Percentiles rank a stretch among this genome's conserved stretches.
These are phyloP conservation scores for Hirsutella thompsonii DNA, from an alignment of 2,329 filamentous ascomycete genomes.

Conservation along the genomic window DNA sequence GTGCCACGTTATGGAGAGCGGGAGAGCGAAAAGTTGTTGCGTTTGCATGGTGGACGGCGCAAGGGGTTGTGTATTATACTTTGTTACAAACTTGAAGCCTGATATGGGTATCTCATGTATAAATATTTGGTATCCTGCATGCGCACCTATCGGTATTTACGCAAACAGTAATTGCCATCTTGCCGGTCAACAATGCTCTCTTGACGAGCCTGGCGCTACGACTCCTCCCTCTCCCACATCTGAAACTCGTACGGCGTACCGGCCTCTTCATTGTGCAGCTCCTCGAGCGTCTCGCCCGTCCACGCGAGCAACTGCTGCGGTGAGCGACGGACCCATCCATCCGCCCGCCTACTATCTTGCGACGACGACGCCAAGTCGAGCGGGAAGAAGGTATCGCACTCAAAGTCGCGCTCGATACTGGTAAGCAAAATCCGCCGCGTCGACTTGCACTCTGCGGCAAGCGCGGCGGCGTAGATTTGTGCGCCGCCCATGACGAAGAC, in stretches of 20 bases:
- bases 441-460: slow-evolving; percentile 35
- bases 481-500: slow-evolving; percentile 85
- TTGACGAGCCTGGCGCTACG: too few relatives aligned
- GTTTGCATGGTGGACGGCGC: too few relatives aligned
- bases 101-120: too few relatives aligned
- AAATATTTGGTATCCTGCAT: too few relatives aligned
- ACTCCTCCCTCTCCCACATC: slow-evolving; percentile 50
- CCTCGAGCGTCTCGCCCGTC: slow-evolving; percentile 50
- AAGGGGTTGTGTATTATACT: too few relatives aligned
- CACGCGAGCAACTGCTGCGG: slow-evolving; percentile 45
- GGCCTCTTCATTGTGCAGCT: slow-evolving; percentile 46
- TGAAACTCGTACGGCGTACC: slow-evolving; percentile 57
- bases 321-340: slow-evolving; percentile 40
- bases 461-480: slow-evolving; percentile 66
- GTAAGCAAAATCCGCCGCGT: slow-evolving; percentile 57
- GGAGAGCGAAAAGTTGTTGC: too few relatives aligned
- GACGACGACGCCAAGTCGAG: slow-evolving; percentile 38
- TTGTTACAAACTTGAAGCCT: too few relatives aligned
- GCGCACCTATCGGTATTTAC: too few relatives aligned
- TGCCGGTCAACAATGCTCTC: too few relatives aligned
- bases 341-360: slow-evolving; percentile 11
- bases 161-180: too few relatives aligned
- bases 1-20: too few relatives aligned
- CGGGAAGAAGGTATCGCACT: slow-evolving; percentile 66
- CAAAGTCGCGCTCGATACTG: slow-evolving; percentile 53